Percentiles rank a stretch among this genome's conserved stretches.
phyloP scores from a whole-genome alignment of 306 rosid genomes.

The Betula pendula region DNA sequence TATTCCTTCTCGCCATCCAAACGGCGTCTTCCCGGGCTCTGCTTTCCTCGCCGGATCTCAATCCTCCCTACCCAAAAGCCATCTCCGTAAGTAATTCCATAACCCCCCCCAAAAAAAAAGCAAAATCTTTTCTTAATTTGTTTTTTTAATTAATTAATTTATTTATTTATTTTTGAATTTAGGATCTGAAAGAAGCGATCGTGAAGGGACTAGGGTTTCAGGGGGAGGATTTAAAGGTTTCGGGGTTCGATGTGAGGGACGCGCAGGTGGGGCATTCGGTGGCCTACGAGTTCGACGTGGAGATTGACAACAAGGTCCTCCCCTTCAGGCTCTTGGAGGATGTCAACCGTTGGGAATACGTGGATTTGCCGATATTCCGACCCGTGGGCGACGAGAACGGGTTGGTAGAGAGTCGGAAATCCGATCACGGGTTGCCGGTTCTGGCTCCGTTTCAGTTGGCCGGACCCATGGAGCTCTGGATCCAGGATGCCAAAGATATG shows the following conservation, averaged over 20 bases:
- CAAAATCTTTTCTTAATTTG: not conserved
- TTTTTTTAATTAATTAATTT: not conserved
- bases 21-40: constrained; percentile 27
- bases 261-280: constrained; percentile 85
- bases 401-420: constrained; percentile 43
- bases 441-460: constrained; percentile 94
- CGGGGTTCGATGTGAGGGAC: constrained; percentile 78
- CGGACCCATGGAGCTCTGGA: constrained; percentile 98
- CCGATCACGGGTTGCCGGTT: constrained; percentile 51
- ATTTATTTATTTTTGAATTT: not conserved
- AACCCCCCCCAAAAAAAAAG: too few species aligned
- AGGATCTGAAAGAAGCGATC: constrained; percentile 86
- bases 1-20: constrained; percentile 20
- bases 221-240: constrained; percentile 59
- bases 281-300: constrained; percentile 76
- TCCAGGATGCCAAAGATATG: constrained; percentile 84
- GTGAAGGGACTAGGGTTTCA: constrained; percentile 74
- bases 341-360: constrained; percentile 79
- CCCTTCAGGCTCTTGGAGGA: constrained; percentile 91
- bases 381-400: constrained; percentile 30
- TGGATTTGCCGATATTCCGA: constrained; percentile 75
- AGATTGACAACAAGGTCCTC: constrained; percentile 64
- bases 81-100: constrained; percentile 45
- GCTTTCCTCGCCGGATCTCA: constrained; percentile 38
- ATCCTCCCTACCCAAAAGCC: constrained; percentile 57